phyloP scores from a whole-genome alignment of 805 yeast genomes.

The Candida dajiaensis region DNA sequence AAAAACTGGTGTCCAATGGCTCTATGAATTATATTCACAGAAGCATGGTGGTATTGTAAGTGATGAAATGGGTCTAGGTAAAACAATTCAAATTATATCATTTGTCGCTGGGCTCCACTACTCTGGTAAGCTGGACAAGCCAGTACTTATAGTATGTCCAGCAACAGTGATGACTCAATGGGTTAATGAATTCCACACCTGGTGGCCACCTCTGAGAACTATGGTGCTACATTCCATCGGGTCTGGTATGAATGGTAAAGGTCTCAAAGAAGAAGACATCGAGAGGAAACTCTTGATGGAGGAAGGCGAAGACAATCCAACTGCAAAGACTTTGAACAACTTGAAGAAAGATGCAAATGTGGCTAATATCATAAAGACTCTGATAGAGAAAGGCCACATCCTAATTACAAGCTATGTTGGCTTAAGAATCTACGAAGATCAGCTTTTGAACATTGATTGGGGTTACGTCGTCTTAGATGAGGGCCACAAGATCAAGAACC shows the following conservation, averaged over 20 bases:
- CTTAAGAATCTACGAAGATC: conserved; percentile 57
- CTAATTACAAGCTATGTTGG: conserved; percentile 91
- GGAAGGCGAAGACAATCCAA: conserved; percentile 36
- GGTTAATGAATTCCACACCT: conserved; percentile 92
- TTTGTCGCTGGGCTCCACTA: conserved; percentile 89
- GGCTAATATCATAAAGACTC: conserved; percentile 45
- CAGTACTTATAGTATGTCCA: conserved; percentile 86
- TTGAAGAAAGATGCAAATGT: conserved; percentile 34
- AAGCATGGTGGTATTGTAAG: conserved; percentile 93
- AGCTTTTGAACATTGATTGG: conserved; percentile 69
- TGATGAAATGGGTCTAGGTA: conserved; percentile 98
- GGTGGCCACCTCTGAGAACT: conserved; percentile 97
- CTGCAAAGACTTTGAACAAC: conserved; percentile 21
- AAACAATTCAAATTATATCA: conserved; percentile 88
- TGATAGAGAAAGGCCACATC: conserved; percentile 70
- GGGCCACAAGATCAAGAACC: conserved; percentile 95
- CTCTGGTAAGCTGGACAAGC: conserved; percentile 66
- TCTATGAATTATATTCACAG: conserved; percentile 88
- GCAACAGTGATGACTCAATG: conserved; percentile 95
- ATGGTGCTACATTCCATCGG: conserved; percentile 91
- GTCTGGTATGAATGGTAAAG: conserved; percentile 56
- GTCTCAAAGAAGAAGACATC: conserved; percentile 40
- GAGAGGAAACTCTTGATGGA: conserved; percentile 41
- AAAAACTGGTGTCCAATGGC: conserved; percentile 95
- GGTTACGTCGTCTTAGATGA: conserved; percentile 90